These are phyloP conservation scores for Candida rishiriensis DNA, from an alignment of 805 yeast genomes.

Conservation along the genomic window DNA sequence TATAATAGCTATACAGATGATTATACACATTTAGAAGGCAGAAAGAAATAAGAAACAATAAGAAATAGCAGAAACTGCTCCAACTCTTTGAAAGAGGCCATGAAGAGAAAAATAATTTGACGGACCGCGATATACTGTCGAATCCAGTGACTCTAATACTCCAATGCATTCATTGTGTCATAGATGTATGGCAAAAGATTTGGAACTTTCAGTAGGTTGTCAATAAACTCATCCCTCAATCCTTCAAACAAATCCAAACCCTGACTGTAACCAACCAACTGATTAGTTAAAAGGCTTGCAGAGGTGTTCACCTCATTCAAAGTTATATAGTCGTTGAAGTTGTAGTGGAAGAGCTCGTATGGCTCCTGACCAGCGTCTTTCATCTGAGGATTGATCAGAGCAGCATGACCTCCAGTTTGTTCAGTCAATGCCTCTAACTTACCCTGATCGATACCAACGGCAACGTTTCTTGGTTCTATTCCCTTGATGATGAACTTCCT, in stretches of 20 bases:
- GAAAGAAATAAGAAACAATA: too few species aligned
- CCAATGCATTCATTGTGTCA: constrained; percentile 18
- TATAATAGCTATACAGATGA: too few species aligned
- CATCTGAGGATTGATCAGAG: constrained; percentile 10
- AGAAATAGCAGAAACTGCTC: too few species aligned
- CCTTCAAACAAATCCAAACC: constrained; percentile 33
- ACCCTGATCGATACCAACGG: constrained; percentile 46
- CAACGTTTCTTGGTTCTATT: constrained; percentile 73
- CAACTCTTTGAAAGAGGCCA: too few species aligned
- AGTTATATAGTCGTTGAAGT: constrained; percentile 27
- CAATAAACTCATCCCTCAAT: constrained; percentile 28
- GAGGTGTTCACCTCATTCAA: constrained; percentile 39
- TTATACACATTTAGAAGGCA: too few species aligned
- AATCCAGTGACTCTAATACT: constrained; percentile 9
- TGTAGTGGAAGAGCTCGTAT: constrained; percentile 29
- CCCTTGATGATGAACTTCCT: constrained; percentile 91
- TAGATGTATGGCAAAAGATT: constrained; percentile 24
- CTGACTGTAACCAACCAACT: constrained; percentile 26
- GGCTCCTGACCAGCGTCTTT: constrained; percentile 25
- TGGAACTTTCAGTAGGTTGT: constrained; percentile 32
- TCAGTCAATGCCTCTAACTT: constrained; percentile 35
- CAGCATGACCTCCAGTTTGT: constrained; percentile 6
- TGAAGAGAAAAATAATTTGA: too few species aligned
- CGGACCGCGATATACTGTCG: too few species aligned
- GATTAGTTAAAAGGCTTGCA: constrained; percentile 33